Base-by-base conservation (phyloP, 2,329 filamentous ascomycete species). In the Amphichorda felina region DNA sequence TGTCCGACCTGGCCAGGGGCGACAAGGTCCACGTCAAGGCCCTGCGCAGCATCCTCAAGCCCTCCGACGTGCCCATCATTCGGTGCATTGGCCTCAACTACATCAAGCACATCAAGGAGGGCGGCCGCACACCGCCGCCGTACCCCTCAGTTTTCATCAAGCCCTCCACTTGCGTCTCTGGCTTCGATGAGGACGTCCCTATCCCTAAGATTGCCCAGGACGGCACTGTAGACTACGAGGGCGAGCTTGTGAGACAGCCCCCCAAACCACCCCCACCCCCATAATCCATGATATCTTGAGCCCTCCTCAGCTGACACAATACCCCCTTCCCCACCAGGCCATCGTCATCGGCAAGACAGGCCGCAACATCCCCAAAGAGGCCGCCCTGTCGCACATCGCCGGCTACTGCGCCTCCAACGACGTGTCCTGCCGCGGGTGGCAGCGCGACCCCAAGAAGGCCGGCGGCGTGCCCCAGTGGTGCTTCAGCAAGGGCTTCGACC, bases 401-500 rank as follows among this genome's bases (percentile, higher is more conserved):
- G 71, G 70, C 0, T 60, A 56, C 33, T 38, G 50, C 7, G 45
- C 43, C 26, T 59, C 68, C 30, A 75, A 75, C 43, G 71, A 75
- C 34, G 54, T 74, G n/a, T 71, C 70, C 0, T 67, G 68, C 0
- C 52, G 71, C 9, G 65, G 66, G 30, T 58, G 61, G 42, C 71
- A 75, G 46, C 50, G 67, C 18, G 69, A 75, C 33, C 68, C 72
- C 3, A 51, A 46, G 7, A 54, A 54, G 25, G 57, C 54, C 2
- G 56, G 56, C 5, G 47, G 49, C 2, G 53, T 56, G 4, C 55
- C 55, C 0, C 71, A 76, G 38, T 75, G 70, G 52, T 73, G 66
- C 41, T 66, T 75, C 38, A 69, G 68, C 35, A 74, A 74, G 48
- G 68, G 62, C 0, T 59, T 64, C 5, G 68, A 75, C 48, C 70